phyloP scores from a whole-genome alignment of 2,329 filamentous ascomycete species.

The Magnaporthiopsis rhizophila region DNA sequence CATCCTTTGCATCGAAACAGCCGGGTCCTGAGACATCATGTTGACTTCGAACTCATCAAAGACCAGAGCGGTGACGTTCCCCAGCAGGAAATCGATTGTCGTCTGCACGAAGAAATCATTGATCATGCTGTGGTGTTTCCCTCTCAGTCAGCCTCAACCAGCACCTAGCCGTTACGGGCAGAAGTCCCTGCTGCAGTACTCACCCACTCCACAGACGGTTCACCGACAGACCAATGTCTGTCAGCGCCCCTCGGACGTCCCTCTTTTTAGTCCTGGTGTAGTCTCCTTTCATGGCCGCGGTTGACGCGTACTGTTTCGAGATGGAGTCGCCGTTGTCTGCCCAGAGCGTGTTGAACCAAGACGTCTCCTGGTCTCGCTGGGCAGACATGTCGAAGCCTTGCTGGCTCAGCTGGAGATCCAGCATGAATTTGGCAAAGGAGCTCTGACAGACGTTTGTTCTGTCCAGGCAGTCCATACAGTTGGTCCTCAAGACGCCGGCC shows the following conservation, averaged over 20 bases:
- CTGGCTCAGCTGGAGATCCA: constrained; percentile 69
- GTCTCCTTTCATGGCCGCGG: constrained; percentile 91
- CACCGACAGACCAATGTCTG: constrained; percentile 82
- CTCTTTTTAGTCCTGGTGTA: constrained; percentile 88
- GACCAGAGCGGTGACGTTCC: constrained; percentile 74
- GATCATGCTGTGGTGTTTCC: constrained; percentile 64
- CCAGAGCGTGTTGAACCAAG: constrained; percentile 96
- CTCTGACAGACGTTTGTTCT: constrained; percentile 94
- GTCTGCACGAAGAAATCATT: constrained; percentile 97
- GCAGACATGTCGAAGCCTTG: constrained; percentile 70
- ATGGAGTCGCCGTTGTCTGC: constrained; percentile 96
- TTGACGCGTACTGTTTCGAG: constrained; percentile 91
- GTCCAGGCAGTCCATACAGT: constrained; percentile 98
- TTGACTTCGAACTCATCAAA: constrained; percentile 93
- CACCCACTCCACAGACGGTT: constrained; percentile 65
- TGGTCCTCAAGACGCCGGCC: constrained; percentile 76
- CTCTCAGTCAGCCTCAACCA: constrained; percentile 12
- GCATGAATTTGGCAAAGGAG: constrained; percentile 73
- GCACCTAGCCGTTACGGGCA: neutral
- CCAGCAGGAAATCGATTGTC: constrained; percentile 87
- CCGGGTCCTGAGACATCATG: constrained; percentile 89
- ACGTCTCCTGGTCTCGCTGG: constrained; percentile 68
- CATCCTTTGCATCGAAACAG: constrained; percentile 76
- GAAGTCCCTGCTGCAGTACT: constrained; percentile 17
- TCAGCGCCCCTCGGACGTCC: constrained; percentile 83